A percentile compares a stretch with the other conserved stretches of the same genome.
phyloP scores from a whole-genome alignment of 1,284 basidiomycete species.

The Mycena citricolor region DNA sequence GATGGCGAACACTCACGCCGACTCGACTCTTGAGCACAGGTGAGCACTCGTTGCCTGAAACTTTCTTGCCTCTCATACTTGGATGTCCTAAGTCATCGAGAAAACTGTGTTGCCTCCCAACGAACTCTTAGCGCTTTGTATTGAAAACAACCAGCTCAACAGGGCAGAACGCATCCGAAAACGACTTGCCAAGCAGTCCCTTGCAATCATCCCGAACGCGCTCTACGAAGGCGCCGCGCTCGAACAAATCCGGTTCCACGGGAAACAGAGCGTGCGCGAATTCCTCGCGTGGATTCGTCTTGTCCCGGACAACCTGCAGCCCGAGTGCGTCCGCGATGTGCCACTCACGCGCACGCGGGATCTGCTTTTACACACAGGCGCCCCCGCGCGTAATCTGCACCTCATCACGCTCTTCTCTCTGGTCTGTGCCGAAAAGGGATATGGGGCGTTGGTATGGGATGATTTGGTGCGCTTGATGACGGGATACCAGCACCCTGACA shows the following conservation, averaged over 20 bases:
- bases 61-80: too few relatives aligned
- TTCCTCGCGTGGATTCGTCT: conserved; percentile 18
- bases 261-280: conserved; percentile 1
- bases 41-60: too few relatives aligned
- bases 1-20: too few relatives aligned
- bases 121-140: too few relatives aligned
- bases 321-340: conserved; percentile 10
- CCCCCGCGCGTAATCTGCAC: conserved; percentile 12
- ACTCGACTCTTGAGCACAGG: too few relatives aligned
- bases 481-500: conserved; percentile 1
- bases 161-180: conserved; percentile 18
- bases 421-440: conserved; percentile 19
- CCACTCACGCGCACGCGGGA: conserved; percentile 18
- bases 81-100: too few relatives aligned
- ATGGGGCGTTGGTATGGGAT: conserved; percentile 18
- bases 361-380: conserved; percentile 17
- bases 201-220: conserved; percentile 11
- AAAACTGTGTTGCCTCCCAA: too few relatives aligned
- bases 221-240: conserved; percentile 17
- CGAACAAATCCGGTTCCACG: conserved; percentile 9
- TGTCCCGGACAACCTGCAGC: conserved; percentile 17
- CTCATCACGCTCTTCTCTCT: conserved; percentile 19
- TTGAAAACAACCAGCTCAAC: too few relatives aligned
- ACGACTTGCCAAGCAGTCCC: conserved; percentile 4
- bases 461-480: conserved; percentile 15